Percentiles rank a stretch among this genome's conserved stretches.
Evolutionary conservation across 805 yeast species (phyloP).

Genomic region (Candida ortonii): DNA sequence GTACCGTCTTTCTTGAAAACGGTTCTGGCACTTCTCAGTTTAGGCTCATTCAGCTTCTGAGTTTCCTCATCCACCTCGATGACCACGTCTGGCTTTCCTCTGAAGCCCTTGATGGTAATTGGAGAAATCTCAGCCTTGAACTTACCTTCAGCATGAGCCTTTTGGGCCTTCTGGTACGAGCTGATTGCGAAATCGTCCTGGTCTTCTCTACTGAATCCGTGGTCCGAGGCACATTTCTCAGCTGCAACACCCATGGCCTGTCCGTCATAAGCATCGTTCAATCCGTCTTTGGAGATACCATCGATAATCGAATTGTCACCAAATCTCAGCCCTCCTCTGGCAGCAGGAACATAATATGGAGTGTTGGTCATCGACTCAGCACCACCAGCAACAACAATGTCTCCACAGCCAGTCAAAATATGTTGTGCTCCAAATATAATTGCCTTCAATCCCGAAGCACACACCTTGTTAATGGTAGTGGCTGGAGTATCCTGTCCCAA

Average conservation of each 20-base stretch:
- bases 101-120: conserved; percentile 79
- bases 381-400: conserved; percentile 94
- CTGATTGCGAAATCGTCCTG: conserved; percentile 87
- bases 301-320: conserved; percentile 81
- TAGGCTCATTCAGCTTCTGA: conserved; percentile 70
- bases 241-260: conserved; percentile 96
- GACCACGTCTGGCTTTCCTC: conserved; percentile 82
- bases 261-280: conserved; percentile 86
- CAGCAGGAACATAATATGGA: conserved; percentile 85
- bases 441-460: conserved; percentile 95
- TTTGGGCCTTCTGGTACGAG: conserved; percentile 83
- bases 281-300: conserved; percentile 90
- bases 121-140: conserved; percentile 83
- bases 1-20: conserved; percentile 96
- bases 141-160: conserved; percentile 78
- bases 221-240: conserved; percentile 90
- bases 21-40: conserved; percentile 80
- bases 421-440: conserved; percentile 88
- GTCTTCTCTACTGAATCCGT: conserved; percentile 70
- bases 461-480: conserved; percentile 91
- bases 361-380: conserved; percentile 96
- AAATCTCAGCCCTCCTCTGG: conserved; percentile 85
- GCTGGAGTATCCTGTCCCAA: conserved; percentile 77
- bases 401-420: conserved; percentile 84
- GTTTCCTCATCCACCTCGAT: conserved; percentile 83